Evolutionary conservation across 495 filamentous ascomycete species (phyloP).

Genomic region (Staphylotrichum longicolle): DNA sequence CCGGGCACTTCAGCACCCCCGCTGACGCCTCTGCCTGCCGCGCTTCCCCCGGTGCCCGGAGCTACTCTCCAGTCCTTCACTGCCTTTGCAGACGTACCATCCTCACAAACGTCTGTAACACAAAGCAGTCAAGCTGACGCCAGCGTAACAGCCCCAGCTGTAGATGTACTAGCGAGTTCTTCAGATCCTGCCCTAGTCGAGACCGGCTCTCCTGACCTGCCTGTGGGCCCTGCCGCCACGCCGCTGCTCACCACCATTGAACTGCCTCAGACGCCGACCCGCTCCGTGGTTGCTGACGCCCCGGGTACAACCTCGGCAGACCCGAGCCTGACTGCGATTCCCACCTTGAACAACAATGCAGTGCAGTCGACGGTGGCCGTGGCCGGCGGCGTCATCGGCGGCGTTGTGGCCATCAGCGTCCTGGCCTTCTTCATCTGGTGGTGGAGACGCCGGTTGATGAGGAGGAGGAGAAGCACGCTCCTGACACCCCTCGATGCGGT

Average conservation of each 20-base stretch:
- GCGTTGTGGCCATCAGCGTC: constrained; percentile 44
- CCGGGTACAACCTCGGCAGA: constrained; percentile 23
- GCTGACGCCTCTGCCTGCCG: constrained; percentile 21
- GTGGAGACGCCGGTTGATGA: constrained; percentile 42
- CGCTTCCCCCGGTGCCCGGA: constrained; percentile 15
- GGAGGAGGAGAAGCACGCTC: constrained; percentile 43
- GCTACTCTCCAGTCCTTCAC: constrained; percentile 29
- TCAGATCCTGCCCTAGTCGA: constrained; percentile 19
- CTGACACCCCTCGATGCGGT: constrained; percentile 46
- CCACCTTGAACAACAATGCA: constrained; percentile 26
- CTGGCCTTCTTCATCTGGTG: constrained; percentile 49
- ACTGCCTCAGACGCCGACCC: constrained; percentile 21
- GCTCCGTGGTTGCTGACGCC: constrained; percentile 17
- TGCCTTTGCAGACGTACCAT: constrained; percentile 23
- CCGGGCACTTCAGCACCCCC: constrained; percentile 3
- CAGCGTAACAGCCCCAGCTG: constrained; percentile 32
- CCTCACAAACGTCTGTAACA: constrained; percentile 26
- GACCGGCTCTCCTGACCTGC: constrained; percentile 22
- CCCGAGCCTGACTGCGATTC: constrained; percentile 20
- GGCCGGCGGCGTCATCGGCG: constrained; percentile 51
- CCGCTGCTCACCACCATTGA: constrained; percentile 28
- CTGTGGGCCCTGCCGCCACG: constrained; percentile 20
- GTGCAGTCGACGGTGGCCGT: constrained; percentile 44
- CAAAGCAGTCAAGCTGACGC: constrained; percentile 38
- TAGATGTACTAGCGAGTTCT: constrained; percentile 21